phyloP scores from a whole-genome alignment of 768 basidiomycete species.

The Thelephora aurantiotincta region DNA sequence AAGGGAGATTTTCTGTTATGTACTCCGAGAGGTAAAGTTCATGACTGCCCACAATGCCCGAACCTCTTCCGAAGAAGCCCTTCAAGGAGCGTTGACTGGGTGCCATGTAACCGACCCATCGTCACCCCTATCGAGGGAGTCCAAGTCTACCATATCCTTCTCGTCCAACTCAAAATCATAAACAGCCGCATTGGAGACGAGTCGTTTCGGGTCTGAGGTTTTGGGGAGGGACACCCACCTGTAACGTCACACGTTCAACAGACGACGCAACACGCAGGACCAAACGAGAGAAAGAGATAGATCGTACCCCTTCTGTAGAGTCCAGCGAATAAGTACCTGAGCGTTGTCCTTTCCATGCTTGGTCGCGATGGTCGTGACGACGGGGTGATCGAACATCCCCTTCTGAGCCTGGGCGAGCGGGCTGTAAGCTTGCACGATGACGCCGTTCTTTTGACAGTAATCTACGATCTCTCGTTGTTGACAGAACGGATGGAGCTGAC shows the following conservation, averaged over 20 bases:
- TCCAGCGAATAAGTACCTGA: constrained; percentile 84
- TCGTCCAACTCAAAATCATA: constrained; percentile 59
- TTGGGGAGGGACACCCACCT: constrained; percentile 80
- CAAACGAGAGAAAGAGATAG: not conserved
- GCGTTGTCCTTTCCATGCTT: constrained; percentile 52
- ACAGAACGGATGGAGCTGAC: constrained; percentile 73
- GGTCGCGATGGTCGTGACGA: constrained; percentile 36
- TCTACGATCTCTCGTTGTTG: constrained; percentile 70
- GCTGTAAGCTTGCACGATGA: constrained; percentile 32
- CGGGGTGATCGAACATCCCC: constrained; percentile 29
- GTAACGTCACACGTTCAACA: not conserved
- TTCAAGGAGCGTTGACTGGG: constrained; percentile 39
- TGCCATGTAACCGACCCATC: constrained; percentile 77
- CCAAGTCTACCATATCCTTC: constrained; percentile 53
- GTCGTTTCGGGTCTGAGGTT: constrained; percentile 54
- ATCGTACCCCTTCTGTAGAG: constrained; percentile 66
- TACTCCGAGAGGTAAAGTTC: no score
- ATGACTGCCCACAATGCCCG: no score
- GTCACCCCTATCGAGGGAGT: constrained; percentile 59
- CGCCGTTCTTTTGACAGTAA: constrained; percentile 32
- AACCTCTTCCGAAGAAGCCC: not conserved
- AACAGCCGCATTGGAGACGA: constrained; percentile 57
- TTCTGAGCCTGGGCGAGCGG: constrained; percentile 54
- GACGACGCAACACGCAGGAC: not conserved
- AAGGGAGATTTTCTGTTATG: no score